Percentiles rank a stretch among this genome's conserved stretches.
phyloP scores from a whole-genome alignment of 1,139 yeast genomes.

The Geotrichum australiense region DNA sequence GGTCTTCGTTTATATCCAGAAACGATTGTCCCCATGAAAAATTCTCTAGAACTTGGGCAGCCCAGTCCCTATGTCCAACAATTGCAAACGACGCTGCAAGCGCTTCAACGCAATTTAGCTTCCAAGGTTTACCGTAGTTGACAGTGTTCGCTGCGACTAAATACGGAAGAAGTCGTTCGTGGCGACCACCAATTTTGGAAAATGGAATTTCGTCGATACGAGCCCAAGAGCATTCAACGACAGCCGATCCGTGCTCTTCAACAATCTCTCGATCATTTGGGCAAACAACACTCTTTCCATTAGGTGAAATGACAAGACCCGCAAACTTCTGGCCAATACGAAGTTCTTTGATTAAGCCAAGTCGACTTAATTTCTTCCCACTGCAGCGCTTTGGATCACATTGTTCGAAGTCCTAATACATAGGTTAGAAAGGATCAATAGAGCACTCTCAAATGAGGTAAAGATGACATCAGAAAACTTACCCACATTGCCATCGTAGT shows the following conservation, averaged over 20 bases:
- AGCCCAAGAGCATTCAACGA: slow-evolving; percentile 99
- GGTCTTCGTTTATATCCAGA: slow-evolving; percentile 71
- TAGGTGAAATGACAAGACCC: slow-evolving; percentile 90
- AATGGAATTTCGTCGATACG: slow-evolving; percentile 93
- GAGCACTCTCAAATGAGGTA: not conserved
- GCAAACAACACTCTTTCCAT: slow-evolving; percentile 84
- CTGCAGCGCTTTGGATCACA: slow-evolving; percentile 98
- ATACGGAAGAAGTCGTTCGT: slow-evolving; percentile 82
- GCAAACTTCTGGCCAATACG: slow-evolving; percentile 86
- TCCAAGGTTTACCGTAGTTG: slow-evolving; percentile 96
- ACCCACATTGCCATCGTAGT: slow-evolving; percentile 41
- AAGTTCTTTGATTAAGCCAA: slow-evolving; percentile 73
- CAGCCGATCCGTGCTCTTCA: slow-evolving; percentile 82
- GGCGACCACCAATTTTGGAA: slow-evolving; percentile 80
- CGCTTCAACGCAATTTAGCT: slow-evolving; percentile 93
- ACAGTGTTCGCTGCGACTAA: slow-evolving; percentile 96
- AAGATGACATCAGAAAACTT: slow-evolving; percentile 16
- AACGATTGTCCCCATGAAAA: slow-evolving; percentile 94
- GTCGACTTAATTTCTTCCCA: slow-evolving; percentile 85
- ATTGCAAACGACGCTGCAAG: slow-evolving; percentile 96
- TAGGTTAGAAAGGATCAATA: not conserved
- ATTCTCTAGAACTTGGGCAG: slow-evolving; percentile 61
- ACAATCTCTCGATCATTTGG: slow-evolving; percentile 79
- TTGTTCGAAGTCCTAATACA: slow-evolving; percentile 72
- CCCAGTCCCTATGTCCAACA: slow-evolving; percentile 89